Evolutionary conservation across 768 basidiomycete genomes (phyloP), one percentile per base, ranked within the genome.

Genomic region (Mycena albidolilacea): DNA sequence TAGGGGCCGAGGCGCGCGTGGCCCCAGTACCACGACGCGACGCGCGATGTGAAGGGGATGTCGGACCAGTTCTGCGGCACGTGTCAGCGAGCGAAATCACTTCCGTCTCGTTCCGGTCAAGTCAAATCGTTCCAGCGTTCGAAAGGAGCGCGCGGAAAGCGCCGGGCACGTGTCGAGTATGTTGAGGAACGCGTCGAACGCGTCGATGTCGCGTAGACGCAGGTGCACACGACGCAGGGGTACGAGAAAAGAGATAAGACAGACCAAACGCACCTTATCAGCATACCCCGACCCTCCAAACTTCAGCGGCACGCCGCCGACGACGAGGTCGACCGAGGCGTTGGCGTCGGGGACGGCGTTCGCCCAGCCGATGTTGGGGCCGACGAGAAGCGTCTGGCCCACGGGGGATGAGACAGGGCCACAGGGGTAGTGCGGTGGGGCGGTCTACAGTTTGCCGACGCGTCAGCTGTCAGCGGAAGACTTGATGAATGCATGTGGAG

Each of bases 331-430:
- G 21, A 76, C 74, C 37, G 48, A 43, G 17, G 75, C 48, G 19
- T 21, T 37, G 4, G 77, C 75, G 55, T 78, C 77, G 12, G 77
- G 73, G 21, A 78, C 15, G 15, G 71, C 72, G 23, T 76, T 78
- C n/a, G 74, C 67, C 77, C 76, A 78, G 1, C 77, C 77, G 17
- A 76, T 54, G 37, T 68, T 37, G 1, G 77, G 75, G 19, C 69
- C 57, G 11, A 75, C 39, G 10, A 67, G 21, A 62, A 78, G 39
- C n/a, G 41, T 73, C 23, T 60, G 69, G 0, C 72, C 74, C 21
- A 46, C 64, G 37, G 44, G 23, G 30, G 30, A 30, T 0, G 30
- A 30, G 35, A 21, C 44, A 8, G 68, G 68, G n/a, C 64, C 57
- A 23, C 76, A 77, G 4, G 76, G 71, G 44, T 72, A 75, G 46